phyloP scores from a whole-genome alignment of 208 protist genomes.

The Crithidia bombi region DNA sequence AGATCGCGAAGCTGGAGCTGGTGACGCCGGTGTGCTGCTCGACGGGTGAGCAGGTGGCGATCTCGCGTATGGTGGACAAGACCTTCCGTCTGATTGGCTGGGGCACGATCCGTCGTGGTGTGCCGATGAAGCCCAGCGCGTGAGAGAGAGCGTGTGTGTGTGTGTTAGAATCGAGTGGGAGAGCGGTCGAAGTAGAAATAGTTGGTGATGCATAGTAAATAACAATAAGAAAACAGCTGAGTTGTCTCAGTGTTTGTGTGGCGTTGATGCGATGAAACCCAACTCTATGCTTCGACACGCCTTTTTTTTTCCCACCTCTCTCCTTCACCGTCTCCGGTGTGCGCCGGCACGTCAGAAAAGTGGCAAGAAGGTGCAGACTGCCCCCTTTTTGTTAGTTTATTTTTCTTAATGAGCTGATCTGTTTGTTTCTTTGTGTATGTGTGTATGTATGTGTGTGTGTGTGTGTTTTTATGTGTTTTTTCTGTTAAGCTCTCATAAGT shows the following conservation, averaged over 20 bases:
- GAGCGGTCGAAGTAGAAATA: constrained; percentile 6
- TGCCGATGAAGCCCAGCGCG: constrained; percentile 57
- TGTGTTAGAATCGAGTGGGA: not conserved
- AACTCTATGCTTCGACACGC: too few relatives aligned
- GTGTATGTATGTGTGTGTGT: constrained; percentile 2
- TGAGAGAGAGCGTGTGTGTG: not conserved
- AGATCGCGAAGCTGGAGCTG: constrained; percentile 97
- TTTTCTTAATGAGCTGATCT: constrained; percentile 12
- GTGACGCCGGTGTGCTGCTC: constrained; percentile 97
- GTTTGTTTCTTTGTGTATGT: constrained; percentile 21
- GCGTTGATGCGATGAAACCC: too few relatives aligned
- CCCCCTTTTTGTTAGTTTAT: not conserved
- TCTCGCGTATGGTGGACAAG: constrained; percentile 97
- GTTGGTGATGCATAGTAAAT: too few relatives aligned
- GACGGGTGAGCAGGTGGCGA: constrained; percentile 97
- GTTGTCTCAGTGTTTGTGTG: too few relatives aligned
- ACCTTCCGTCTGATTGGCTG: constrained; percentile 98
- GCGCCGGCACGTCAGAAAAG: too few relatives aligned
- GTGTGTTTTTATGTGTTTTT: too few relatives aligned
- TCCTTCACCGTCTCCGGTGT: too few relatives aligned
- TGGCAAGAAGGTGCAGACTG: too few relatives aligned
- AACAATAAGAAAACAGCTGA: too few relatives aligned
- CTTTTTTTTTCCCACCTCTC: too few relatives aligned
- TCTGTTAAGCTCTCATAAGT: too few relatives aligned
- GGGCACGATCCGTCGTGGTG: constrained; percentile 87